Base-by-base conservation (phyloP, 2,329 filamentous ascomycete species). In the Cladosporium sp. region DNA sequence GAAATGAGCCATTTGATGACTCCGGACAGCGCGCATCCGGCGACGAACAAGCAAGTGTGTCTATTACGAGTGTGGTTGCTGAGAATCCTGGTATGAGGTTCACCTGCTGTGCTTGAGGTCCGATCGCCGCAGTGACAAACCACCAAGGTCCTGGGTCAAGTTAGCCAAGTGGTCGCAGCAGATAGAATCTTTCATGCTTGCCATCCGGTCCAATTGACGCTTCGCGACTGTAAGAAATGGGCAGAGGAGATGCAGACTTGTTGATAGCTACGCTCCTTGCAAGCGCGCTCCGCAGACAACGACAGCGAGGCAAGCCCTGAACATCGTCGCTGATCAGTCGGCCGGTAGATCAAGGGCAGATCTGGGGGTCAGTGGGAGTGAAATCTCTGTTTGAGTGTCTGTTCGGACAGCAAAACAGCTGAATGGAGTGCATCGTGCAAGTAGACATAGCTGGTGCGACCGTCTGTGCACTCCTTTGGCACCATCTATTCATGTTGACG, bases 141-240 rank as follows among this genome's bases (percentile, higher is more conserved):
- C 54, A 57, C 58, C 58, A 60, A 1, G 58, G 58, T 7, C 58
- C 58, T 58, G 17, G 10, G 4, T 28, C 4, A 28, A 28, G 25
- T 28, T 9, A 28, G 25, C 25, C n/a, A n/a, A 45, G 39, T 37
- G 34, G 22, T 40, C 17, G 24, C 47, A 13, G n/a, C 32, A 28
- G 6, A 51, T 34, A 22, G 20, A 36, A n/a, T 2, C 6, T 17
- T 17, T n/a, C 37, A 42, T 20, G 34, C 57, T 37, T 54, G 55
- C 57, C 57, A 42, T 58, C 57, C 28, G 57, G 57, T 28, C 57
- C 57, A n/a, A 58, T 32, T 20, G 50, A 55, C 22, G 24, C 25
- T 15, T 53, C 47, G 50, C 42, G 54, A 20, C 25, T 40, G 48
- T 39, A 53, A 3, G 48, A n/a, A 34, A 58, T 45, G 20, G 48